These are phyloP conservation scores for Picea sitchensis DNA, from an alignment of 75 land plant species.

Conservation along the genomic window DNA sequence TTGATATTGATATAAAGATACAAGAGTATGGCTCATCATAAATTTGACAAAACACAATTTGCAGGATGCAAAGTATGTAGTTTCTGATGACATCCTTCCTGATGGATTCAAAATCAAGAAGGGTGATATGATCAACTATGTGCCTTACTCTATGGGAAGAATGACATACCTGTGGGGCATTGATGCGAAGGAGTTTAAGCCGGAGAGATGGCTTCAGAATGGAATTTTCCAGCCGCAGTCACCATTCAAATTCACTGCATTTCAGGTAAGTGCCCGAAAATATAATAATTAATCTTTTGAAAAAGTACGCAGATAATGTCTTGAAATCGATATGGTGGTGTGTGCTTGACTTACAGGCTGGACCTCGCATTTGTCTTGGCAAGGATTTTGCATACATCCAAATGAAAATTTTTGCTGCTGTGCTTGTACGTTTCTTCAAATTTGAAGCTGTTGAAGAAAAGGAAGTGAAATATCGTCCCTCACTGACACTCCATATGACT, in stretches of 20 bases:
- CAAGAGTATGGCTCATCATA: neutral
- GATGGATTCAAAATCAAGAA: conserved; percentile 35
- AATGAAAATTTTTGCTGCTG: conserved; percentile 32
- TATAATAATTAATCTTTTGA: neutral
- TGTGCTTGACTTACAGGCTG: conserved; percentile 20
- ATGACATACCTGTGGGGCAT: conserved; percentile 36
- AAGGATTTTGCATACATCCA: conserved; percentile 36
- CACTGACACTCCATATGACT: conserved; percentile 24
- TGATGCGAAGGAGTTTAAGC: conserved; percentile 42
- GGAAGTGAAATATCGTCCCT: conserved; percentile 21
- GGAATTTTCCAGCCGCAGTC: conserved; percentile 31
- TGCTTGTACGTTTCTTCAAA: conserved; percentile 20
- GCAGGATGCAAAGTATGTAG: conserved; percentile 47
- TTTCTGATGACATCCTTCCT: conserved; percentile 47
- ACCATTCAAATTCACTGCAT: conserved; percentile 50
- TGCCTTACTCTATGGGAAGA: conserved; percentile 46
- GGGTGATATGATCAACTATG: conserved; percentile 34
- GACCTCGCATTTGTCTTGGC: conserved; percentile 36
- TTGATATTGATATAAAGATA: neutral
- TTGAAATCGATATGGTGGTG: neutral
- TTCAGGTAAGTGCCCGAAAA: conserved; percentile 28
- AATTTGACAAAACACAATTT: neutral
- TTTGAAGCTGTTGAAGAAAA: conserved; percentile 15
- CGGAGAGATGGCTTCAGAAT: conserved; percentile 49
- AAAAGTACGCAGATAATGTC: neutral